phyloP scores from a whole-genome alignment of 768 basidiomycete species.

The Mycena alexandri region DNA sequence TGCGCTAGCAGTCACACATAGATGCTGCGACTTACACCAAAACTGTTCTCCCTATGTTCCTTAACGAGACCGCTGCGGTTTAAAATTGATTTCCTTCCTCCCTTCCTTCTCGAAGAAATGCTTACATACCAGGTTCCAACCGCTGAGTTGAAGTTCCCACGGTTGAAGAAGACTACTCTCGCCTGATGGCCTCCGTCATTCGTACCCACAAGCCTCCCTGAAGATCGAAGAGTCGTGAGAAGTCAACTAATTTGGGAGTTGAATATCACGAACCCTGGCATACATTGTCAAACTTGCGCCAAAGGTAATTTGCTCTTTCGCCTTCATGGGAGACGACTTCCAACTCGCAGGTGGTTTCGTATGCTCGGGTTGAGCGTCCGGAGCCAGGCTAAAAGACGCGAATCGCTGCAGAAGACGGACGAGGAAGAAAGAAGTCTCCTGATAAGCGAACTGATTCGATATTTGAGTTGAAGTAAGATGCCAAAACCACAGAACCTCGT shows the following conservation, averaged over 20 bases:
- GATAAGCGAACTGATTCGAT: conserved; percentile 39
- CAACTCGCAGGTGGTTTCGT: conserved; percentile 17
- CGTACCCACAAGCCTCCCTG: conserved; percentile 25
- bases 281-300: conserved; percentile 15
- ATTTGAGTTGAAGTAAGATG: conserved; percentile 28
- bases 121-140: too few species aligned
- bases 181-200: conserved; percentile 8
- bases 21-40: too few species aligned
- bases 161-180: too few species aligned
- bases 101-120: too few species aligned
- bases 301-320: conserved; percentile 11
- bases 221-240: too few species aligned
- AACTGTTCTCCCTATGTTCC: too few species aligned
- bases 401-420: conserved; percentile 21
- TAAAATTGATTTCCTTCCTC: too few species aligned
- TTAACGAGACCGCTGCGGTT: too few species aligned
- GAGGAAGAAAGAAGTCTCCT: conserved; percentile 25
- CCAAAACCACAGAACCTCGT: conserved; percentile 45
- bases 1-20: too few species aligned
- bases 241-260: too few species aligned
- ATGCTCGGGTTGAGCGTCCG: conserved; percentile 16
- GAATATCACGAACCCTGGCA: conserved; percentile 13
- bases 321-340: conserved; percentile 5
- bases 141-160: too few species aligned
- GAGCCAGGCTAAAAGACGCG: conserved; percentile 4